phyloP scores from a whole-genome alignment of 169 alveolate genomes.

The Plasmodium sp. region DNA sequence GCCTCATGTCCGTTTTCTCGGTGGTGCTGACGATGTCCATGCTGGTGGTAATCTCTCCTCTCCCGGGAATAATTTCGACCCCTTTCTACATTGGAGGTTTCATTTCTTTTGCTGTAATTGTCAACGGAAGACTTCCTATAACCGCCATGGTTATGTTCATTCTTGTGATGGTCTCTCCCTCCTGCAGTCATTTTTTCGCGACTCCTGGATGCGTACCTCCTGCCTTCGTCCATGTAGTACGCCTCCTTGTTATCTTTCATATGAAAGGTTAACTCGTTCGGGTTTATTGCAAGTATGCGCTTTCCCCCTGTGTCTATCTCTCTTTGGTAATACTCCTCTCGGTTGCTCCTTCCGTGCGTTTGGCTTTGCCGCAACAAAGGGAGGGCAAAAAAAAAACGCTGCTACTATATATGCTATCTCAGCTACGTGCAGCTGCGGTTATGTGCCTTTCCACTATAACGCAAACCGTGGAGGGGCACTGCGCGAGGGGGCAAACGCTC shows the following conservation, averaged over 20 bases:
- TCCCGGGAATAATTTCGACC: conserved; percentile 17
- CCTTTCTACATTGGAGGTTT: conserved; percentile 5
- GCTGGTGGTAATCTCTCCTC: conserved; percentile 5
- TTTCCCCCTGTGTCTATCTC: conserved; percentile 9
- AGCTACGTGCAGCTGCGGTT: background rate
- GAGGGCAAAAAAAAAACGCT: background rate
- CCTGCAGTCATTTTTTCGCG: conserved; percentile 22
- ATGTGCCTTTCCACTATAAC: background rate
- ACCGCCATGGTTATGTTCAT: conserved; percentile 5
- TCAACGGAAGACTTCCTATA: conserved; percentile 9
- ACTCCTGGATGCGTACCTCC: conserved; percentile 41
- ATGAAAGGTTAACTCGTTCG: background rate
- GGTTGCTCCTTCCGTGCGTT: background rate
- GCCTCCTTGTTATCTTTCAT: conserved; percentile 21
- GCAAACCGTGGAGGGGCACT: background rate
- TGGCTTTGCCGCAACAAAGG: background rate
- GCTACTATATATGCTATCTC: background rate
- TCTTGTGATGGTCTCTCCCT: conserved; percentile 31
- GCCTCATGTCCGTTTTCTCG: background rate
- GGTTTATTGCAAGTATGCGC: background rate
- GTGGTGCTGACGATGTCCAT: background rate
- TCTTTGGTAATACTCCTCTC: conserved; percentile 11
- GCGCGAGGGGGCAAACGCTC: background rate
- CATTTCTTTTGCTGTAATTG: conserved; percentile 24
- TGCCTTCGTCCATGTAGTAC: conserved; percentile 12